Percentiles rank a stretch among this genome's conserved stretches.
These are phyloP conservation scores for Ceratobasidium sp. DNA, from an alignment of 1,284 basidiomycete species.

Conservation along the genomic window DNA sequence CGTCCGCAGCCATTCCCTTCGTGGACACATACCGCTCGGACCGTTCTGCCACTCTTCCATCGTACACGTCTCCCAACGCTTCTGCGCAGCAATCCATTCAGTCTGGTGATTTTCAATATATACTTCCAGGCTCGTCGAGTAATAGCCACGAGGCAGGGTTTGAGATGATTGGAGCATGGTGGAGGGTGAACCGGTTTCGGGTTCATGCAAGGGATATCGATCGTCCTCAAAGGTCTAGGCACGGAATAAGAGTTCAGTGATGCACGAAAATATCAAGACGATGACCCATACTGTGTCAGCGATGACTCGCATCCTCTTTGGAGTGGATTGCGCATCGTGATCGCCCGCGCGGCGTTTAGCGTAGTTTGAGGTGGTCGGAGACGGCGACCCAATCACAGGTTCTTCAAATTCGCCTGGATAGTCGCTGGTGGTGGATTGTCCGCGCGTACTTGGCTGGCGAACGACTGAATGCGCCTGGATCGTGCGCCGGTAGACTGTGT, in stretches of 20 bases:
- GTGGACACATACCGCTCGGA: slow-evolving; percentile 3
- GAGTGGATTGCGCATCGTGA: neutral
- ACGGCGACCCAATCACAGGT: neutral
- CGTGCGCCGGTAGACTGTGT: neutral
- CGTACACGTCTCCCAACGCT: slow-evolving; percentile 18
- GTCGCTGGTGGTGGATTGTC: neutral
- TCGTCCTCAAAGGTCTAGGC: neutral
- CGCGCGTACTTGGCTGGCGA: neutral
- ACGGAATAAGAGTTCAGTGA: neutral
- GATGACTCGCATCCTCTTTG: neutral
- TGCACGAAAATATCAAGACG: neutral
- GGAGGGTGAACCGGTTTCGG: neutral
- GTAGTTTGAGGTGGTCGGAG: neutral
- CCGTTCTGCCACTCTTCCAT: slow-evolving; percentile 32
- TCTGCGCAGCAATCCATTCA: slow-evolving; percentile 21
- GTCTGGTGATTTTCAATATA: slow-evolving; percentile 12
- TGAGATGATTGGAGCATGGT: neutral
- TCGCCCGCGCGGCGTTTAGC: slow-evolving; percentile 20
- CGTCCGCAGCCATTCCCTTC: neutral
- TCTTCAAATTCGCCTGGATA: slow-evolving; percentile 2
- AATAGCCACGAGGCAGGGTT: neutral
- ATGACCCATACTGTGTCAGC: neutral
- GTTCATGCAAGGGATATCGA: neutral
- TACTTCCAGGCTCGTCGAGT: slow-evolving; percentile 11
- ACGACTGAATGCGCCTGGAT: neutral